Evolutionary conservation across 2,329 filamentous ascomycete genomes (phyloP).

Genomic region (Fusarium newnesense): DNA sequence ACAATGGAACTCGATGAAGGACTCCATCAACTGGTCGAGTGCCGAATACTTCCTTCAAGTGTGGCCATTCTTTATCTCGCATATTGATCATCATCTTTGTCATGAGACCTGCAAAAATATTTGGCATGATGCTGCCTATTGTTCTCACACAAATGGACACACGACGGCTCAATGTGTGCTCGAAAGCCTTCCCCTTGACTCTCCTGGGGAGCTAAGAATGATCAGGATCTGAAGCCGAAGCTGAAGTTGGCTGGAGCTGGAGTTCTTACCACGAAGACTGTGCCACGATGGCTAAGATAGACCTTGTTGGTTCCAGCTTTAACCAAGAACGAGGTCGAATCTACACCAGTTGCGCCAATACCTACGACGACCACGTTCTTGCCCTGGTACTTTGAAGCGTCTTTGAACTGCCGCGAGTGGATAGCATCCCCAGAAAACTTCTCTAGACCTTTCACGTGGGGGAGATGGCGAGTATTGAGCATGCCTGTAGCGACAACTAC

Average conservation of each 20-base stretch:
- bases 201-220: conserved; percentile 36
- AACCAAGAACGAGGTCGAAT: conserved; percentile 46
- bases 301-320: conserved; percentile 50
- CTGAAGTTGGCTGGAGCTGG: too few species aligned
- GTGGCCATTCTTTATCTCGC: conserved; percentile 37
- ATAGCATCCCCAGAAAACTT: conserved; percentile 53
- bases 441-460: conserved; percentile 51
- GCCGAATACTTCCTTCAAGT: conserved; percentile 19
- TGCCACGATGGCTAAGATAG: conserved; percentile 55
- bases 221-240: conserved; percentile 2
- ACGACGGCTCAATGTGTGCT: conserved; percentile 48
- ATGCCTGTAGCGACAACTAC: conserved; percentile 50
- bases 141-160: conserved; percentile 34
- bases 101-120: conserved; percentile 25
- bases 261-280: conserved; percentile 40
- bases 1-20: conserved; percentile 42
- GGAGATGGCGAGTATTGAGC: conserved; percentile 49
- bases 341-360: conserved; percentile 52
- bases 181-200: conserved; percentile 49
- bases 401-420: conserved; percentile 53
- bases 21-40: conserved; percentile 30
- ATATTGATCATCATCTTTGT: conserved; percentile 23
- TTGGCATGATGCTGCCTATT: conserved; percentile 23
- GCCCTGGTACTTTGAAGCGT: conserved; percentile 47
- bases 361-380: conserved; percentile 60